Base-by-base conservation (phyloP, 805 yeast species). In the Brettanomyces anomalus region DNA sequence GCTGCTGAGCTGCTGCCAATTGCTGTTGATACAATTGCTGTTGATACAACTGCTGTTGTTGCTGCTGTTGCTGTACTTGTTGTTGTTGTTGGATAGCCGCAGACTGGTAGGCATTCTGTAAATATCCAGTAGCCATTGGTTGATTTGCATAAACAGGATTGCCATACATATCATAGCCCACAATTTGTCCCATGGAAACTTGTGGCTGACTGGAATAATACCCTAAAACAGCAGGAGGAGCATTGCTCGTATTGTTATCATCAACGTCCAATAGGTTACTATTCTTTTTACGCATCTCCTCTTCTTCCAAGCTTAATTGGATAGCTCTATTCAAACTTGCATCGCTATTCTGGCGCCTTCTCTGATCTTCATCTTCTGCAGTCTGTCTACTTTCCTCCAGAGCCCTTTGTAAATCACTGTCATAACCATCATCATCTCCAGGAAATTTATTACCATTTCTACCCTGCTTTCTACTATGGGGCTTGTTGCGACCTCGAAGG, bases 341-440 rank as follows among this genome's bases (percentile, higher is more conserved):
- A 49, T 79, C 84, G 24, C 70, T 62, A 39, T 67, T 65, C 52
- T 79, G 68, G 48, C 81, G 70, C 42, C 69, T 70, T 48, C 78
- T 84, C 21, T 17, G 19, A 15, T 39, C 41, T 51, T 88, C 96
- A 48, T 85, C 89, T 49, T 83, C 88, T 1, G 95, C 96, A 2
- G 95, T 85, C 52, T 71, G 60, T 55, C 77, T 75, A 41, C 94
- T 82, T 55, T 81, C 82, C 52, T 84, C 95, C 42, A 90, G 66
- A 0, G 96, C 97, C 39, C 72, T 71, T 60, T 78, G 81, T 50
- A 90, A 65, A 42, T 86, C 96, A 16, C 77, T 82, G 53, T 87
- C 96, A 46, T 74, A 72, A 18, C 75, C 79, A 17, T 65, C 68
- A 35, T 60, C 66, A 32, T 36, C 64, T 56, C 15, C 16, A 21